These are phyloP conservation scores for Cucumis sativus DNA, from an alignment of 306 rosid genomes.

Conservation along the genomic window DNA sequence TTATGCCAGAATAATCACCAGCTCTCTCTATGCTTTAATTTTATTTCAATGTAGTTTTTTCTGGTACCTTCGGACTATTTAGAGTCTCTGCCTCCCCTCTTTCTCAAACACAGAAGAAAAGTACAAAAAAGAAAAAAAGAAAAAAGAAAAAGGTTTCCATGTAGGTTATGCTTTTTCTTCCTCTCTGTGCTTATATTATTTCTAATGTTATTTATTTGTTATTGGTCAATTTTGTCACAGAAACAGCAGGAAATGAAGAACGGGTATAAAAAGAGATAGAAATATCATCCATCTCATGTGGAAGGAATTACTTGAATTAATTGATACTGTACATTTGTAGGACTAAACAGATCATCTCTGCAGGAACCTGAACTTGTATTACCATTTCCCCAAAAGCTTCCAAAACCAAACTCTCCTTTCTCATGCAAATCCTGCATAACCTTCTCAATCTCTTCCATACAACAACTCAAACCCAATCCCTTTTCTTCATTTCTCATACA, in stretches of 20 bases:
- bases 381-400: conserved; percentile 59
- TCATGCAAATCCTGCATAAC: conserved; percentile 46
- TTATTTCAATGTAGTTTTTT: neutral
- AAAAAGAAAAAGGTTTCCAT: neutral
- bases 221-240: neutral
- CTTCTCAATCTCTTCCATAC: conserved; percentile 69
- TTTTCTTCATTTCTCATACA: conserved; percentile 23
- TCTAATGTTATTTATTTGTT: neutral
- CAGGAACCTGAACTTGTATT: conserved; percentile 9
- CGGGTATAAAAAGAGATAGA: neutral
- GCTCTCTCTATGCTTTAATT: neutral
- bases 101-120: neutral
- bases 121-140: neutral
- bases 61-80: neutral
- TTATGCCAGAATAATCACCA: neutral
- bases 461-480: conserved; percentile 13
- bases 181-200: neutral
- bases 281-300: neutral
- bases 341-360: conserved; percentile 12
- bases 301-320: conserved; percentile 27
- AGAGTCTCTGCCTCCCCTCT: neutral
- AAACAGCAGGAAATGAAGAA: neutral
- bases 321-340: conserved; percentile 24
- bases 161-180: neutral
- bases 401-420: conserved; percentile 71